Percentiles rank a stretch among this genome's conserved stretches.
These are phyloP conservation scores for Pugionium dolabratum DNA, from an alignment of 345 rosid species.

Conservation along the genomic window DNA sequence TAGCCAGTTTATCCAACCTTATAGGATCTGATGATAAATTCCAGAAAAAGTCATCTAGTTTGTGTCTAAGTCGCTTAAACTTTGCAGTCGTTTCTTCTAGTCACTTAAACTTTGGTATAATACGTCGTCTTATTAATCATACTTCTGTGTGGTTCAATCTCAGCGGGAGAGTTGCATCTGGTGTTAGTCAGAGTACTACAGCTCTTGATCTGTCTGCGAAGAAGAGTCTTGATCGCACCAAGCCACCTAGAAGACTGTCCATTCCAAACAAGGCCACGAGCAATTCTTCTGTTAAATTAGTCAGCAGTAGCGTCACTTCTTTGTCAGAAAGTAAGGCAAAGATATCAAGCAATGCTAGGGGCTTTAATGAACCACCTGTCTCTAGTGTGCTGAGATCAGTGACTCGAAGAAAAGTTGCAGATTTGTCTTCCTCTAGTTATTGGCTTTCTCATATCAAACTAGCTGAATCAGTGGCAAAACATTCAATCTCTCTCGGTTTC, in stretches of 20 bases:
- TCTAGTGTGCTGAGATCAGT: slow-evolving; percentile 56
- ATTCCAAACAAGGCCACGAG: slow-evolving; percentile 57
- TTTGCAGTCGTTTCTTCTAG: no score
- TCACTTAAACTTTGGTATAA: no score
- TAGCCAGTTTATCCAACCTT: no score
- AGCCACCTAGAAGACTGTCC: slow-evolving; percentile 84
- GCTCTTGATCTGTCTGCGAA: slow-evolving; percentile 68
- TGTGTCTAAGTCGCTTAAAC: no score
- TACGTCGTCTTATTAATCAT: background rate
- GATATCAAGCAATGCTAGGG: slow-evolving; percentile 44
- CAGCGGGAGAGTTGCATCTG: slow-evolving; percentile 53
- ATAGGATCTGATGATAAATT: no score
- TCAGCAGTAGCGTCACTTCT: slow-evolving; percentile 43
- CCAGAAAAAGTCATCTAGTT: no score
- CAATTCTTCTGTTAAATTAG: slow-evolving; percentile 44
- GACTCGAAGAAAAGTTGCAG: slow-evolving; percentile 50
- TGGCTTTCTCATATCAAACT: slow-evolving; percentile 81
- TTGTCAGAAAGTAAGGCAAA: slow-evolving; percentile 56
- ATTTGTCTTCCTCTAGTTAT: slow-evolving; percentile 57
- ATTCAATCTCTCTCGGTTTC: slow-evolving; percentile 77
- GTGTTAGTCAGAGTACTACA: slow-evolving; percentile 72
- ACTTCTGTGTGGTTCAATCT: background rate
- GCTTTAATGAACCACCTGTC: slow-evolving; percentile 55
- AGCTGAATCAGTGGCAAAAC: slow-evolving; percentile 74
- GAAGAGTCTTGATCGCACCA: slow-evolving; percentile 57